phyloP scores from a whole-genome alignment of 2,329 filamentous ascomycete species.

The Trichophyton verrucosum region DNA sequence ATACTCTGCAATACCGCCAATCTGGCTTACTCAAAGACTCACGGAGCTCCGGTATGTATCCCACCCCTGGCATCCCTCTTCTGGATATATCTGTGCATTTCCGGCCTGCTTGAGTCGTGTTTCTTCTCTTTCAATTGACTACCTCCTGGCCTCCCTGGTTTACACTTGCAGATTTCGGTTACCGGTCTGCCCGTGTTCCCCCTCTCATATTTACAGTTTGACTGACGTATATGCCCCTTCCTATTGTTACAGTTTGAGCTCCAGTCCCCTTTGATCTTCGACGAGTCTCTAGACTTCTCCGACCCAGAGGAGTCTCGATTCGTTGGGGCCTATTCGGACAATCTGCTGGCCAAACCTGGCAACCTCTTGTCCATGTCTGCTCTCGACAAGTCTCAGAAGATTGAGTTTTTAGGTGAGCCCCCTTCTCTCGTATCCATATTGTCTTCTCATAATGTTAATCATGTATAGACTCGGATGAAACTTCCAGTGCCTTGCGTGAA shows the following conservation, averaged over 20 bases:
- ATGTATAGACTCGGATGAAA: conserved; percentile 4
- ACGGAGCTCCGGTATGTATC: conserved; percentile 34
- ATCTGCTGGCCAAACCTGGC: conserved; percentile 45
- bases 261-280: conserved; percentile 36
- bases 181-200: neutral
- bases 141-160: conserved; percentile 5
- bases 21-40: conserved; percentile 37
- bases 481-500: conserved; percentile 24
- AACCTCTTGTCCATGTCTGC: conserved; percentile 65
- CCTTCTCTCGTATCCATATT: neutral
- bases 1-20: conserved; percentile 36
- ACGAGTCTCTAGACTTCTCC: conserved; percentile 36
- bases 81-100: conserved; percentile 2
- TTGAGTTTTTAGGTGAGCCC: conserved; percentile 69
- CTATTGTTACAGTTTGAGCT: conserved; percentile 32
- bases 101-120: conserved; percentile 5
- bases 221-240: neutral
- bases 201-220: neutral
- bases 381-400: conserved; percentile 63
- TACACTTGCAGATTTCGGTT: neutral
- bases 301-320: conserved; percentile 36
- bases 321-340: conserved; percentile 36
- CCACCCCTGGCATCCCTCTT: neutral
- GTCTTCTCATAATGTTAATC: neutral
- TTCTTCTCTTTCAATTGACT: conserved; percentile 16